Percentiles rank a stretch among this genome's conserved stretches.
These are phyloP conservation scores for Medicago lupulina DNA, from an alignment of 306 rosid genomes.

Conservation along the genomic window DNA sequence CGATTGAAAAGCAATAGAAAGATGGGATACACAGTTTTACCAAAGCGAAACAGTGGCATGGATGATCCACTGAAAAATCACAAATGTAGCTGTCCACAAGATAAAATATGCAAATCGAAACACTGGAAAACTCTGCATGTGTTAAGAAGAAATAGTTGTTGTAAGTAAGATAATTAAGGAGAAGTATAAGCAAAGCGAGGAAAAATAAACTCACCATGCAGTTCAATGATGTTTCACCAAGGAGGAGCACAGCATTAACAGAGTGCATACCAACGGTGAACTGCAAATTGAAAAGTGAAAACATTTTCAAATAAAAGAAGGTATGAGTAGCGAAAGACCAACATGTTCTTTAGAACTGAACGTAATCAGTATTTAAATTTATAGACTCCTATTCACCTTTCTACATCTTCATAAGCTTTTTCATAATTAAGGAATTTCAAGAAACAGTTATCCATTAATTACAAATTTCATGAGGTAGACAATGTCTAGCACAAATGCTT, in stretches of 20 bases:
- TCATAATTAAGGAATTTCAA: too few species aligned
- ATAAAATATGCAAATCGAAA: slow-evolving; percentile 84
- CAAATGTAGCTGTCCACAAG: slow-evolving; percentile 76
- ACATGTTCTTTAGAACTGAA: too few species aligned
- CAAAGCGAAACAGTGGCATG: slow-evolving; percentile 63
- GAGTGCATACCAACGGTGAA: slow-evolving; percentile 80
- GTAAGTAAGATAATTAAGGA: not conserved
- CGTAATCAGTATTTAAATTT: too few species aligned
- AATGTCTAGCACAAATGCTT: not conserved
- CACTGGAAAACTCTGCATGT: slow-evolving; percentile 79
- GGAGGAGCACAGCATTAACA: slow-evolving; percentile 74
- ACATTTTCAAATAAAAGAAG: slow-evolving; percentile 33
- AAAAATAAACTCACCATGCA: slow-evolving; percentile 65
- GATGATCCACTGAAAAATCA: slow-evolving; percentile 82
- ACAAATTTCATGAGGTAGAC: too few species aligned
- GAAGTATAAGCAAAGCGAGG: not conserved
- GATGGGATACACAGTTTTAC: slow-evolving; percentile 50
- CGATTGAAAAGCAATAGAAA: slow-evolving; percentile 23
- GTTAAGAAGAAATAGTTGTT: slow-evolving; percentile 38
- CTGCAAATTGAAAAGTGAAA: slow-evolving; percentile 54
- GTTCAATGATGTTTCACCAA: slow-evolving; percentile 78
- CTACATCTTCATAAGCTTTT: too few species aligned
- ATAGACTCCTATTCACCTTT: too few species aligned
- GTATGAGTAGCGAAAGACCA: too few species aligned
- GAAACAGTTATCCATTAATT: too few species aligned